phyloP scores from a whole-genome alignment of 2,329 filamentous ascomycete genomes.

The Hymenoscyphus albidus region DNA sequence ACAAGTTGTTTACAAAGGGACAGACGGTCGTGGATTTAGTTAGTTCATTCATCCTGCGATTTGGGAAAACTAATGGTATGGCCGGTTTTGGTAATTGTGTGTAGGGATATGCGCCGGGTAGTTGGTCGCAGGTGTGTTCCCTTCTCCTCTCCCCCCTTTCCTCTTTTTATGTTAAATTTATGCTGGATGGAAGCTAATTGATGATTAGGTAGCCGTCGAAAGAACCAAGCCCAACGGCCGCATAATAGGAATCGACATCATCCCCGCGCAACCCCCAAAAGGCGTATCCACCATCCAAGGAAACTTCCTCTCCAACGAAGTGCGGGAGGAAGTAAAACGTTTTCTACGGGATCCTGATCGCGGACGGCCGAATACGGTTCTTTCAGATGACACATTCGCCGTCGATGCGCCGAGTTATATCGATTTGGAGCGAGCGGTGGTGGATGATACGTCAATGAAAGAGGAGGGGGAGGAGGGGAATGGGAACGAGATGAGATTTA shows the following conservation, averaged over 20 bases:
- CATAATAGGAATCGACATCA: slow-evolving; percentile 88
- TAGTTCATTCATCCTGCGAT: slow-evolving; percentile 31
- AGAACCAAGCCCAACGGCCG: slow-evolving; percentile 72
- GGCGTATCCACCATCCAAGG: slow-evolving; percentile 95
- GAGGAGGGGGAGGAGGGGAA: slow-evolving; percentile 25
- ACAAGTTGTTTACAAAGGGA: slow-evolving; percentile 71
- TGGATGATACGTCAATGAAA: slow-evolving; percentile 11
- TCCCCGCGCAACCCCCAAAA: slow-evolving; percentile 84
- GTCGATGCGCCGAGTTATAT: slow-evolving; percentile 56
- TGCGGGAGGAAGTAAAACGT: slow-evolving; percentile 72
- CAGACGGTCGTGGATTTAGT: slow-evolving; percentile 90
- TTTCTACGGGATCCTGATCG: slow-evolving; percentile 66
- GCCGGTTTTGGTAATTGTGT: slow-evolving; percentile 10
- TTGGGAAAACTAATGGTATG: neutral
- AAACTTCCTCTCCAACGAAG: slow-evolving; percentile 73
- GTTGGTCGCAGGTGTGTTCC: slow-evolving; percentile 71
- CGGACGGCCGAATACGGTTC: slow-evolving; percentile 45
- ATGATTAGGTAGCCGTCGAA: slow-evolving; percentile 72
- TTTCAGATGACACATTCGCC: slow-evolving; percentile 19
- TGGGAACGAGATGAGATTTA: slow-evolving; percentile 30
- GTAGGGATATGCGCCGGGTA: slow-evolving; percentile 72
- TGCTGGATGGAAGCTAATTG: too few species aligned
- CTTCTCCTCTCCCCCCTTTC: too few species aligned
- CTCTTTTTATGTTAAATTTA: too few species aligned
- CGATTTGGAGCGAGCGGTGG: slow-evolving; percentile 55